Conservation (phyloP, 2,329 filamentous ascomycete species). For the Grosmannia penicillata region DNA sequence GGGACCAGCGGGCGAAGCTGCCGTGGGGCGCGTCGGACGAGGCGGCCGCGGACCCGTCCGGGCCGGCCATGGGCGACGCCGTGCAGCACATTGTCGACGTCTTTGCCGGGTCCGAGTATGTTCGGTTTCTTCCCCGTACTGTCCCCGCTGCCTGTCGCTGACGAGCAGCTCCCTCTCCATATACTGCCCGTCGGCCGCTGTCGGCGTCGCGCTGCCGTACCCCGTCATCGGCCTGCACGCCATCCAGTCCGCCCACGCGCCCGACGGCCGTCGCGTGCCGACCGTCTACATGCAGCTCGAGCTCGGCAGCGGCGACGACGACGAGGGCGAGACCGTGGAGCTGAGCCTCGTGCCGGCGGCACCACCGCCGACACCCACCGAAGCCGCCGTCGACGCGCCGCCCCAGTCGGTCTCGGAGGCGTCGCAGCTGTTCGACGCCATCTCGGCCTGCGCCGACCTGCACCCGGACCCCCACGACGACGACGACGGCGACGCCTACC, state of each 20-base stretch:
- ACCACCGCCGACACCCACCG: constrained; percentile 1
- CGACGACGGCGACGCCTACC: constrained; percentile 34
- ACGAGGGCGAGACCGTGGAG: constrained; percentile 51
- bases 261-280: constrained; percentile 22
- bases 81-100: constrained; percentile 36
- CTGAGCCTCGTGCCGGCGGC: constrained; percentile 45
- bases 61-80: constrained; percentile 13
- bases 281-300: constrained; percentile 56
- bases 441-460: constrained; percentile 60
- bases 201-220: constrained; percentile 57
- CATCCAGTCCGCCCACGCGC: constrained; percentile 39
- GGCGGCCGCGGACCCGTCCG: constrained; percentile 18
- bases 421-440: constrained; percentile 48
- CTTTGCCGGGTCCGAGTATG: constrained; percentile 44
- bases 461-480: constrained; percentile 56
- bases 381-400: constrained; percentile 1
- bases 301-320: constrained; percentile 40
- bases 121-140: neutral
- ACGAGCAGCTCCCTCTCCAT: constrained; percentile 39
- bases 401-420: constrained; percentile 16
- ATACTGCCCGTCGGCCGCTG: constrained; percentile 41
- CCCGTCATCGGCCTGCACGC: constrained; percentile 63
- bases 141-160: neutral
- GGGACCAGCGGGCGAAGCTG: constrained; percentile 37
- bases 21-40: constrained; percentile 32